Conservation (phyloP, 345 rosid species). For the Pelargonium nanum region DNA sequence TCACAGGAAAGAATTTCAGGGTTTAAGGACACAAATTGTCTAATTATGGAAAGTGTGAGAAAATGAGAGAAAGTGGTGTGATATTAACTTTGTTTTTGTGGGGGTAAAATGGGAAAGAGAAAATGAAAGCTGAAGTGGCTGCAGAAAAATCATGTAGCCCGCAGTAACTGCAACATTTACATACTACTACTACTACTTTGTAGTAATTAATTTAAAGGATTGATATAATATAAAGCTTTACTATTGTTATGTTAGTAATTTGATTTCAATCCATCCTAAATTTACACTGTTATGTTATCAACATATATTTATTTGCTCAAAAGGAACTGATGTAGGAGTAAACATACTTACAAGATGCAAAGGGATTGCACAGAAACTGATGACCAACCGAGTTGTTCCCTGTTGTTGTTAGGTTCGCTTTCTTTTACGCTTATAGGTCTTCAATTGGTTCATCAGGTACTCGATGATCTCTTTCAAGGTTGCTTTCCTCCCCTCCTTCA, state of each 20-base stretch:
- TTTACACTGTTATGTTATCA: too few relatives aligned
- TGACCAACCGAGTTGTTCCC: background rate
- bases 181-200: background rate
- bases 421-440: conserved; percentile 15
- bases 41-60: background rate
- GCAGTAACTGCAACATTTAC: conserved; percentile 29
- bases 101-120: background rate
- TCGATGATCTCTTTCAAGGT: conserved; percentile 18
- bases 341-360: too few relatives aligned
- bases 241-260: too few relatives aligned
- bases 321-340: too few relatives aligned
- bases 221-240: too few relatives aligned
- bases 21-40: conserved; percentile 10
- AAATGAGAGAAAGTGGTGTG: conserved; percentile 8
- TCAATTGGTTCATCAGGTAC: conserved; percentile 17
- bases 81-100: background rate
- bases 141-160: conserved; percentile 19
- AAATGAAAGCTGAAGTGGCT: conserved; percentile 34
- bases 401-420: background rate
- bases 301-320: too few relatives aligned
- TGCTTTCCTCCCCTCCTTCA: conserved; percentile 18
- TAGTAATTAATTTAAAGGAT: background rate
- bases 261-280: too few relatives aligned
- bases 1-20: conserved; percentile 48
- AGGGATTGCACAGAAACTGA: background rate